Base-by-base conservation (phyloP, 768 basidiomycete genomes). In the Rhodotorula sphaerocarpa region DNA sequence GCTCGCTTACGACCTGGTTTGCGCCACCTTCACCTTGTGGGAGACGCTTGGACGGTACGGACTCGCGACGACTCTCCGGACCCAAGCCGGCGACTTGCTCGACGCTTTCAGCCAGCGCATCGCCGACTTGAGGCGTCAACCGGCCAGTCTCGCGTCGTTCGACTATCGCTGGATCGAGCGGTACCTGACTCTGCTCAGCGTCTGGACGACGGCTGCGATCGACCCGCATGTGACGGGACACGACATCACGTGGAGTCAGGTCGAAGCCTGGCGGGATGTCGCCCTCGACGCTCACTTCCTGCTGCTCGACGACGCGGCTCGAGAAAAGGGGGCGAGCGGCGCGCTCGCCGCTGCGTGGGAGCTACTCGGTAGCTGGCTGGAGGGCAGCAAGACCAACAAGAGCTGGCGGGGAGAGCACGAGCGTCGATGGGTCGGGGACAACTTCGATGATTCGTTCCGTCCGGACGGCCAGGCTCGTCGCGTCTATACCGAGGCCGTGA, bases 151-250 rank as follows among this genome's bases (percentile, higher is more conserved):
- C 31, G 36, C 14, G 21, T 31, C 14, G 14, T 27, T 2, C 4
- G 51, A 83, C 81, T 59, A 71, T 82, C 14, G 57, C 28, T 77
- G 82, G 45, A 76, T 75, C 43, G 61, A 74, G 31, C 78, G 82
- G 5, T 90, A 86, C 81, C 75, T 81, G 9, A 75, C 76, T 15
- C 75, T 90, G 14, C 67, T 89, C 4, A 81, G 82, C 61, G 77
- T 79, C 0, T 96, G 90, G 91, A 85, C 79, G 10, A 78, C 82
- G 5, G 92, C 88, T 69, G 89, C 90, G 0, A 81, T 83, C n/a
- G 87, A 97, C 71, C 92, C 93, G 10, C 93, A 97, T 72, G 79
- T 80, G 57, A 90, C 90, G 0, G 79, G 79, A 12, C 93, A 97
- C 74, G 89, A 88, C 56, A 83, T 96, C 52, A 75, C 86, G 14